phyloP scores from a whole-genome alignment of 257 asterid species.

The Gardenia jasminoides region DNA sequence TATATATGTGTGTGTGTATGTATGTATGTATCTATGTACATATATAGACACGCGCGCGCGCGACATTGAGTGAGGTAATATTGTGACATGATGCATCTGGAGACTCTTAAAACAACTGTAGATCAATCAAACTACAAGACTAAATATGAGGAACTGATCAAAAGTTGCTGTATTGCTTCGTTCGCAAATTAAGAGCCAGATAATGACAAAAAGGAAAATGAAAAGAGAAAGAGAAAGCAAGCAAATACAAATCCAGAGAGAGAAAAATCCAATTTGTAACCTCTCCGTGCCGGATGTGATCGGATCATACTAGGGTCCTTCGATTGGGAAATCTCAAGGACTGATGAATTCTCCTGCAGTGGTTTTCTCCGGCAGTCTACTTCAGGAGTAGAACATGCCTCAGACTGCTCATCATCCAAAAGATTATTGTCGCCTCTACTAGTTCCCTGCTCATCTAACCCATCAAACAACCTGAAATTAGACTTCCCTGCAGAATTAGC shows the following conservation, averaged over 20 bases:
- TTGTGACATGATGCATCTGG: neutral
- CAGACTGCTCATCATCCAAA: conserved; percentile 39
- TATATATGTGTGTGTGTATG: too few relatives aligned
- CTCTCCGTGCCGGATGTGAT: conserved; percentile 43
- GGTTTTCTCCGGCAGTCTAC: conserved; percentile 22
- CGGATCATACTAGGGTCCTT: conserved; percentile 38
- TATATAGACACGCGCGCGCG: too few relatives aligned
- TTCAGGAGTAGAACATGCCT: conserved; percentile 50
- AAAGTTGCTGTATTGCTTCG: neutral
- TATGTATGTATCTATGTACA: too few relatives aligned
- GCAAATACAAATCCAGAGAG: neutral
- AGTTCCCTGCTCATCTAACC: conserved; percentile 23
- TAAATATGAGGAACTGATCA: neutral
- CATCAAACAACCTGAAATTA: conserved; percentile 18
- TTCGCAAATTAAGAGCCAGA: neutral
- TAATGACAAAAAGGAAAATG: neutral
- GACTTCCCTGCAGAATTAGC: conserved; percentile 21
- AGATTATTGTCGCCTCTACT: conserved; percentile 26
- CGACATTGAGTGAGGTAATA: too few relatives aligned
- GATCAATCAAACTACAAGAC: neutral
- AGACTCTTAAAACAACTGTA: neutral
- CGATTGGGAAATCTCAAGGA: conserved; percentile 33
- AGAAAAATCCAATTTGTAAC: conserved; percentile 27
- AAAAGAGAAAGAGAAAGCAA: too few relatives aligned
- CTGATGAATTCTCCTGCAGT: conserved; percentile 37